Conservation (phyloP, 1,139 yeast genomes). For the Suhomyces terraborum region DNA sequence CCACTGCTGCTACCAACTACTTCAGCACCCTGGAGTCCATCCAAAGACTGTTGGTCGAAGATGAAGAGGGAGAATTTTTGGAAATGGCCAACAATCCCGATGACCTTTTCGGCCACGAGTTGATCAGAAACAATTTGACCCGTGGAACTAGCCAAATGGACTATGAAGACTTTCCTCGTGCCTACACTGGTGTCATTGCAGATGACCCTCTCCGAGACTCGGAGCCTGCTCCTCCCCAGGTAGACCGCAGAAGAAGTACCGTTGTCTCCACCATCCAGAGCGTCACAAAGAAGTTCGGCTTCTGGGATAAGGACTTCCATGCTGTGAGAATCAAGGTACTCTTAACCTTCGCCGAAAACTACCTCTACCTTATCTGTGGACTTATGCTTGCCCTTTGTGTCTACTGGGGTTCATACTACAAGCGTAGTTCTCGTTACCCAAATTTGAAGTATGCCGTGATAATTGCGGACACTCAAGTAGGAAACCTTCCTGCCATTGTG, state of each 20-base stretch:
- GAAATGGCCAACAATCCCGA: background rate
- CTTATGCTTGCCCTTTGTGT: conserved; percentile 29
- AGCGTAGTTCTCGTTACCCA: conserved; percentile 23
- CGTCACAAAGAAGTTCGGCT: conserved; percentile 24
- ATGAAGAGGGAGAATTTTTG: background rate
- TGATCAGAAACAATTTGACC: conserved; percentile 4
- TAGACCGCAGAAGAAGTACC: conserved; percentile 23
- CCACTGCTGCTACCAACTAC: conserved; percentile 19
- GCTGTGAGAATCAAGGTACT: conserved; percentile 24
- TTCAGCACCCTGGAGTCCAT: conserved; percentile 8
- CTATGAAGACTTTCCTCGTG: conserved; percentile 16
- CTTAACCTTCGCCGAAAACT: conserved; percentile 26
- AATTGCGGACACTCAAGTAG: conserved; percentile 28
- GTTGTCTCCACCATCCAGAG: conserved; percentile 24
- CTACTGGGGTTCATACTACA: conserved; percentile 37
- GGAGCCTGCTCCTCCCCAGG: background rate
- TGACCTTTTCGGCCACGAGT: conserved; percentile 18
- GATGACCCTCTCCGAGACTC: background rate
- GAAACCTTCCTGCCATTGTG: conserved; percentile 28
- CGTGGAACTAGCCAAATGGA: conserved; percentile 2
- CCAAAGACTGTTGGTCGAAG: background rate
- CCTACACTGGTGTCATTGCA: background rate
- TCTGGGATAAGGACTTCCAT: conserved; percentile 34
- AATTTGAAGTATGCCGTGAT: conserved; percentile 30
- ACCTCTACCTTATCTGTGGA: conserved; percentile 27